Evolutionary conservation across 129 eudicot genomes (phyloP).

Genomic region (Dittrichia graveolens): DNA sequence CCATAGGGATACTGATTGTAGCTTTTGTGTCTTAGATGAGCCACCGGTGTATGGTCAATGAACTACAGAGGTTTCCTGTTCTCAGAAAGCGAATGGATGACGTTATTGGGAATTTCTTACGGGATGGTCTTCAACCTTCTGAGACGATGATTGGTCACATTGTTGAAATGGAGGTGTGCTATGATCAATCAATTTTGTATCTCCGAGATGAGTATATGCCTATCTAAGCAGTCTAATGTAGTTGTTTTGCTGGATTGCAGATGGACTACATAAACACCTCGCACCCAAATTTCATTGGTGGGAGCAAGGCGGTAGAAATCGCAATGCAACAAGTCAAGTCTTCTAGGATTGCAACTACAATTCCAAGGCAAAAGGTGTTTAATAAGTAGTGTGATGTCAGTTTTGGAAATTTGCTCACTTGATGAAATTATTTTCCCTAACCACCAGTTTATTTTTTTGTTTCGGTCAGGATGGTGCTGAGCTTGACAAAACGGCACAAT

Average conservation of each 20-base stretch:
- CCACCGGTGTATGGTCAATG: slow-evolving; percentile 85
- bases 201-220: too few species aligned
- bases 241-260: slow-evolving; percentile 36
- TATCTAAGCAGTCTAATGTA: too few species aligned
- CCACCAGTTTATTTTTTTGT: neutral
- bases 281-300: slow-evolving; percentile 94
- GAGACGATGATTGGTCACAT: slow-evolving; percentile 97
- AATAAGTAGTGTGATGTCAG: neutral
- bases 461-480: slow-evolving; percentile 68
- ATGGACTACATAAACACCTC: slow-evolving; percentile 99
- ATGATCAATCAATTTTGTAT: neutral
- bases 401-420: slow-evolving; percentile 3
- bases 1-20: slow-evolving; percentile 11
- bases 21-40: slow-evolving; percentile 66
- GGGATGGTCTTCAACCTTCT: slow-evolving; percentile 96
- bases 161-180: slow-evolving; percentile 93
- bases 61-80: slow-evolving; percentile 89
- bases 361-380: slow-evolving; percentile 62
- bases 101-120: slow-evolving; percentile 72
- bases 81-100: slow-evolving; percentile 95
- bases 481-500: slow-evolving; percentile 67
- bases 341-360: slow-evolving; percentile 49
- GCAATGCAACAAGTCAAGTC: slow-evolving; percentile 72
- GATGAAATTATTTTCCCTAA: slow-evolving; percentile 1
- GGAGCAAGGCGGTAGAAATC: slow-evolving; percentile 85